Conservation (phyloP, 1,284 basidiomycete species). For the Cystobasidium pallidum region DNA sequence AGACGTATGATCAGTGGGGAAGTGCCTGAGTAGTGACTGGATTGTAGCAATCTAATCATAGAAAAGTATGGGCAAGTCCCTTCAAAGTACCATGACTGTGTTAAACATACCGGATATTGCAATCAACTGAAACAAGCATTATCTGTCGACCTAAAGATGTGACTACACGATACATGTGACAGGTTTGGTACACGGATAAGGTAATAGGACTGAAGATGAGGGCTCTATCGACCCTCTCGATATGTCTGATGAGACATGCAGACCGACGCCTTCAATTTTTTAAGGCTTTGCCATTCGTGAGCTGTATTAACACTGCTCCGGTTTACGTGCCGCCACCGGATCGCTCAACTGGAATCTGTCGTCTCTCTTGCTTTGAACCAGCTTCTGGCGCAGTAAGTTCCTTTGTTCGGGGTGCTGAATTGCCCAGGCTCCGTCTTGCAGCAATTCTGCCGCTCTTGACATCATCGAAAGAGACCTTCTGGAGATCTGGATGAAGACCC, state of each 20-base stretch:
- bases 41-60: too few species aligned
- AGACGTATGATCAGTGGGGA: too few species aligned
- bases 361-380: constrained; percentile 59
- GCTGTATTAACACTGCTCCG: background rate
- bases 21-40: too few species aligned
- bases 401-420: constrained; percentile 25
- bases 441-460: constrained; percentile 49
- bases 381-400: constrained; percentile 31
- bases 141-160: background rate
- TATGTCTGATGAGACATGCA: background rate
- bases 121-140: background rate
- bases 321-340: constrained; percentile 76
- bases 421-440: constrained; percentile 40
- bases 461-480: constrained; percentile 49
- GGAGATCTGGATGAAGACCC: constrained; percentile 52
- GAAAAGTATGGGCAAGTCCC: too few species aligned
- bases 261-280: background rate
- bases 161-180: constrained; percentile 7
- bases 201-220: background rate
- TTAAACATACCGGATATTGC: background rate
- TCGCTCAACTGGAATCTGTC: constrained; percentile 79
- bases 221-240: background rate
- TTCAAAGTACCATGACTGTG: background rate
- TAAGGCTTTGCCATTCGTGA: background rate
- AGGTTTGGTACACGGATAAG: background rate